Base-by-base conservation (phyloP, 805 yeast genomes). In the Brettanomyces nanus region DNA sequence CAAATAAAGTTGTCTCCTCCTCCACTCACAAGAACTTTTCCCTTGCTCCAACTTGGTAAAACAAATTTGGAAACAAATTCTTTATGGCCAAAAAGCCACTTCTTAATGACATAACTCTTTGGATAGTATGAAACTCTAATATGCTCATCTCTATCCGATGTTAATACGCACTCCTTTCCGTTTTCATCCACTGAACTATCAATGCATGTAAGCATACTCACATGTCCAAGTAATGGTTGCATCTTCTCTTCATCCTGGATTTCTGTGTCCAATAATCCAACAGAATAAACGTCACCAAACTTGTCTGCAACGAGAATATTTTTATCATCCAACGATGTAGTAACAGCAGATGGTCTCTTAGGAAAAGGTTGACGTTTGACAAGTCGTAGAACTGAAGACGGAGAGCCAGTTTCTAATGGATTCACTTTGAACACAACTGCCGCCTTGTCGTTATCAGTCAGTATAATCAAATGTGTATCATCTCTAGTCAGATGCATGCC, bases 61-160 rank as follows among this genome's bases (percentile, higher is more conserved):
- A 68, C 56, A 45, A 92, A 56, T 5, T 73, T 65, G 2, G 95
- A 80, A 7, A 92, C 79, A 47, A 86, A 94, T 58, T 86, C 83
- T 31, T 68, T 66, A 56, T 90, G 97, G 3, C 95, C 97, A 57
- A 85, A 85, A 37, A 89, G 66, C 77, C 85, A 87, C 49, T 77
- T 73, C 44, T 86, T 82, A 37, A 94, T 79, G 19, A 87, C 75
- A 49, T 67, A 85, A 3, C 89, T 66, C 45, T 79, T 71, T 2
- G 97, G 97, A 51, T 72, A 86, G 46, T 76, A 71, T 3, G 95
- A 75, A 14, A 92, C 69, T 56, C 94, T 73, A 45, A 92, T 82
- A 59, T 94, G 99, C 60, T 92, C 99, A 60, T 92, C 99, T 61
- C 98, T 73, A 63, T 92, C 99, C 28, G 89, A 77, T 2, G 95